Evolutionary conservation across 2,329 filamentous ascomycete genomes (phyloP), one percentile per base, ranked within the genome.

Genomic region (Fusarium gaditjirri): DNA sequence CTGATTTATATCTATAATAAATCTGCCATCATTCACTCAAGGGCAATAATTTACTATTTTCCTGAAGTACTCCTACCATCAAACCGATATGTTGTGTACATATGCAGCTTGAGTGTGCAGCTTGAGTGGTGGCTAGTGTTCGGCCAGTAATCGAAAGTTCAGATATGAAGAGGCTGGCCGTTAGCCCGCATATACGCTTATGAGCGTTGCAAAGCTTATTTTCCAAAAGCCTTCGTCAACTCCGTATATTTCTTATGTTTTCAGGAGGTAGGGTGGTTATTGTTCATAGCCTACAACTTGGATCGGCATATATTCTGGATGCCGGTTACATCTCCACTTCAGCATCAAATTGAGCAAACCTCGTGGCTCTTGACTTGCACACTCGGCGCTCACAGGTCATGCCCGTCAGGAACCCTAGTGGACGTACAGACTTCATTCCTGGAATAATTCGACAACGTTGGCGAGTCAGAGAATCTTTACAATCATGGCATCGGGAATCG

Each of bases 311-410:
- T 49, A 29, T 33, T 55, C 31, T 55, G n/a, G 8, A 49, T 19
- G 19, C 54, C 54, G 54, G 41, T 12, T 2, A 14, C 8, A 35
- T 29, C 54, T 27, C 54, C 54, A 49, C 54, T 49, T 49, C 41
- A 57, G 21, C 54, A 14, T 49, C 38, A 10, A 29, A 8, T n/a
- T n/a, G 6, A 8, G 3, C 23, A 23, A 14, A 14, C 23, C 39
- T 35, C 11, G 19, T 49, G 31, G 29, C 14, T n/a, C 31, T 29
- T 12, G 0, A 19, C 2, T 17, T 19, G 29, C 5, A n/a, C 2
- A 1, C 2, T 27, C 12, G 2, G 8, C 8, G 5, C 10, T n/a
- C 3, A 4, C 10, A 13, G 25, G 7, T 7, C 2, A 27, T 17
- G 25, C 1, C 27, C 27, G 27, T 8, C 27, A 29, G 27, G 27